Conservation (phyloP, 1,284 basidiomycete genomes). For the Inonotus hispidus region DNA sequence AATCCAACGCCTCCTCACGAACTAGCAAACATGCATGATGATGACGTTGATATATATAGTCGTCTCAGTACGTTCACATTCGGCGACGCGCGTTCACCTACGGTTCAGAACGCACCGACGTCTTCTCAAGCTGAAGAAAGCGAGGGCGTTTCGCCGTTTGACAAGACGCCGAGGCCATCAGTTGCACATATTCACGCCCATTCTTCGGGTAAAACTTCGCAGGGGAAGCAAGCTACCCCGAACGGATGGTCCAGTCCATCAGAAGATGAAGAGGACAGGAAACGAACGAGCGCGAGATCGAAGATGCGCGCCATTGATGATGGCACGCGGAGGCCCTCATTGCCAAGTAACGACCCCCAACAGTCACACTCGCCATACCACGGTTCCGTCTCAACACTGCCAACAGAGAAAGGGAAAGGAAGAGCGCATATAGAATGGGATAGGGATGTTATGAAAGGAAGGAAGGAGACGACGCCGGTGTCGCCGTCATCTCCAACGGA, state of each 20-base stretch:
- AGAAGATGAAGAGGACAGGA: slow-evolving; percentile 27
- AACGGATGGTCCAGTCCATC: slow-evolving; percentile 16
- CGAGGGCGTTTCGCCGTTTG: slow-evolving; percentile 23
- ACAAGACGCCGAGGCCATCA: slow-evolving; percentile 35
- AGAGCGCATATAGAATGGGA: not conserved
- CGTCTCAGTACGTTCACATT: slow-evolving; percentile 36
- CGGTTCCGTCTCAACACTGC: not conserved
- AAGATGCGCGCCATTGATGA: slow-evolving; percentile 44
- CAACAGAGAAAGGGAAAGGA: slow-evolving; percentile 13
- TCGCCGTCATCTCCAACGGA: slow-evolving; percentile 20
- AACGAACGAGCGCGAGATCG: slow-evolving; percentile 32
- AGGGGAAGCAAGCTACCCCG: slow-evolving; percentile 12
- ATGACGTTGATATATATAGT: slow-evolving; percentile 33
- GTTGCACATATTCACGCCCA: slow-evolving; percentile 25
- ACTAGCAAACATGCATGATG: slow-evolving; percentile 22
- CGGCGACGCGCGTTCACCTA: slow-evolving; percentile 28
- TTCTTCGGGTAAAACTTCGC: slow-evolving; percentile 16
- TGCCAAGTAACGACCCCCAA: slow-evolving; percentile 31
- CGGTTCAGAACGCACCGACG: slow-evolving; percentile 6
- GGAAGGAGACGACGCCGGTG: not conserved
- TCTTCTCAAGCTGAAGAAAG: slow-evolving; percentile 21
- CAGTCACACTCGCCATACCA: not conserved
- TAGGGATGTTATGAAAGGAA: not conserved
- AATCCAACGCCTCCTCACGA: slow-evolving; percentile 16
- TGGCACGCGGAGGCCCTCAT: slow-evolving; percentile 39